Evolutionary conservation across 306 rosid genomes (phyloP), one percentile per base, ranked within the genome.

Genomic region (Albizia julibrissin): DNA sequence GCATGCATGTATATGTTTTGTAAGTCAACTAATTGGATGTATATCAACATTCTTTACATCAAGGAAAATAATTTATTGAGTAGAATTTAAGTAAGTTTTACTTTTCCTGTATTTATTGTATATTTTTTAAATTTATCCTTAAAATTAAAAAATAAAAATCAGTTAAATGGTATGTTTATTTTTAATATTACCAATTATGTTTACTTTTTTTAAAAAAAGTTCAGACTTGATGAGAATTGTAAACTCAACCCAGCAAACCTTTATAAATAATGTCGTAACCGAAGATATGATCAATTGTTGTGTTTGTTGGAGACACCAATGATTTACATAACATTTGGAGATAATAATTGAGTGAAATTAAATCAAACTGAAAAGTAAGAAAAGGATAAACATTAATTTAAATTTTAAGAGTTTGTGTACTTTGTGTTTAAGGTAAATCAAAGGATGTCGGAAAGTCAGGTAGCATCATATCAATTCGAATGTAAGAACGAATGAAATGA

Each of bases 361-460:
- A 68, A 21, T 68, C 72, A 37, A 37, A 8, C 5, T 19, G 43
- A 2, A 34, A 8, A 33, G 47, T 10, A 68, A 68, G 13, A 67
- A 67, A 34, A 0, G 19, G 27, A 54, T 54, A 54, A n/a, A 54
- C 62, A 8, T 54, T n/a, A 1, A 50, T n/a, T 68, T 39, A 68
- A 18, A 68, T 68, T 5, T 21, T 21, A 68, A 68, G 46, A 34
- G 8, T 39, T 39, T 19, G 7, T 9, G 44, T 52, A 11, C 12
- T 31, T 26, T 15, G 39, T 62, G 62, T 56, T 58, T 13, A 11
- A 39, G 54, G 15, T 39, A 58, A 78, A 26, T 67, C 67, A 10
- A 65, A 66, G 67, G 52, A 66, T 52, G 75, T n/a, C 75, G n/a
- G 47, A 50, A 33, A 49, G 49, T 54, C 1, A 34, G 75, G 81